Evolutionary conservation across 176 grass and related monocot species (phyloP).

Genomic region (Themeda triandra): DNA sequence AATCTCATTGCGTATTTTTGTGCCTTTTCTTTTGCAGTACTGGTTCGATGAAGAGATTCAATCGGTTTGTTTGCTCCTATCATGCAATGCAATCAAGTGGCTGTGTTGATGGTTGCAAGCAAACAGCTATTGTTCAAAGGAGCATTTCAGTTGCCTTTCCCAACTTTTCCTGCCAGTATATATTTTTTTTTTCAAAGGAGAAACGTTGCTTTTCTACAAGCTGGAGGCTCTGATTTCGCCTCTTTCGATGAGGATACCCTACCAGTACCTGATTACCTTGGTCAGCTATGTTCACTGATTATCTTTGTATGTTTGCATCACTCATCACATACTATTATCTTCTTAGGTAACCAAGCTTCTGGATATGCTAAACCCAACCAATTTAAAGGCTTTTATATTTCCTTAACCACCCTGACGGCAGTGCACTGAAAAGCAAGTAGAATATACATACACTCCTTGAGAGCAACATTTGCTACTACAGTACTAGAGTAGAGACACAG

Average conservation of each 20-base stretch:
- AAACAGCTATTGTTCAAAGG: neutral
- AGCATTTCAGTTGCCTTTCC: neutral
- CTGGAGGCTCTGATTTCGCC: neutral
- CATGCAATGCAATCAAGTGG: neutral
- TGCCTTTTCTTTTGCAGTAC: neutral
- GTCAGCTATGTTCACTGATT: neutral
- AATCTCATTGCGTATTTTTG: neutral
- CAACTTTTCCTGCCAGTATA: neutral
- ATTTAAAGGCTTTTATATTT: neutral
- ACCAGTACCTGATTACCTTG: neutral
- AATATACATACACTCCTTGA: neutral
- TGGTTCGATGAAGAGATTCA: neutral
- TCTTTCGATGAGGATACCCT: neutral
- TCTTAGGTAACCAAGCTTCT: constrained; percentile 3
- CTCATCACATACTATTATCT: neutral
- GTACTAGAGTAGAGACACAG: neutral
- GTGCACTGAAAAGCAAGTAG: constrained; percentile 2
- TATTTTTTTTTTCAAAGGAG: neutral
- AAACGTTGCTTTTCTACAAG: neutral
- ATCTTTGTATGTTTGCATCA: neutral
- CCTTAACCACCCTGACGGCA: neutral
- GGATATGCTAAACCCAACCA: neutral
- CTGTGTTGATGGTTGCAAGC: neutral
- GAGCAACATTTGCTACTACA: neutral
- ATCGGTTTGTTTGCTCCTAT: neutral